These are phyloP conservation scores for Dictyostelium purpureum DNA, from an alignment of 78 protist genomes.

Conservation along the genomic window DNA sequence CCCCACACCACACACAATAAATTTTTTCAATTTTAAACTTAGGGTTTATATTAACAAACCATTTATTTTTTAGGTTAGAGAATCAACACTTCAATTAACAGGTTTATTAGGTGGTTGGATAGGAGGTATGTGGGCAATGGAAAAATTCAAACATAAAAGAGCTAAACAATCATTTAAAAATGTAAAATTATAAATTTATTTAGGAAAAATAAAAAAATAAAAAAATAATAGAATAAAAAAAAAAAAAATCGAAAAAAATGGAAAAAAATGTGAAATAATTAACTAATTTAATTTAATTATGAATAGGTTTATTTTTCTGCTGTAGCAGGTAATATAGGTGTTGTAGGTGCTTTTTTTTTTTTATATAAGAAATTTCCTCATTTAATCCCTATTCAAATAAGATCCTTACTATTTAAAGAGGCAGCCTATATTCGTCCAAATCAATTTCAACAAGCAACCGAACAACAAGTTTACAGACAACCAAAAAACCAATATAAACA, in stretches of 20 bases:
- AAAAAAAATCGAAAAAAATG: neutral
- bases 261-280: neutral
- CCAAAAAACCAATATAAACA: neutral
- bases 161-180: conserved; percentile 74
- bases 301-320: conserved; percentile 44
- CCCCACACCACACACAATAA: too few species aligned
- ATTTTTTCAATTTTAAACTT: too few species aligned
- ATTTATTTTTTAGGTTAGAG: too few species aligned
- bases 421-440: neutral
- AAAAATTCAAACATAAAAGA: conserved; percentile 68
- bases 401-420: neutral
- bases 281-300: neutral
- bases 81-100: conserved; percentile 41
- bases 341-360: neutral
- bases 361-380: conserved; percentile 33
- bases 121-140: conserved; percentile 70
- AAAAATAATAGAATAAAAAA: neutral
- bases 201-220: neutral
- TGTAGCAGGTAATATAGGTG: conserved; percentile 35
- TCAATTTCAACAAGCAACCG: neutral
- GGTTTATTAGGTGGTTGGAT: conserved; percentile 70
- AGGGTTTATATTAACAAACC: too few species aligned
- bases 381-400: conserved; percentile 11
- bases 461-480: neutral
- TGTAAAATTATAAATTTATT: neutral